Conservation (phyloP, 139 green algal species). For the Astrephomene gubernaculifera region DNA sequence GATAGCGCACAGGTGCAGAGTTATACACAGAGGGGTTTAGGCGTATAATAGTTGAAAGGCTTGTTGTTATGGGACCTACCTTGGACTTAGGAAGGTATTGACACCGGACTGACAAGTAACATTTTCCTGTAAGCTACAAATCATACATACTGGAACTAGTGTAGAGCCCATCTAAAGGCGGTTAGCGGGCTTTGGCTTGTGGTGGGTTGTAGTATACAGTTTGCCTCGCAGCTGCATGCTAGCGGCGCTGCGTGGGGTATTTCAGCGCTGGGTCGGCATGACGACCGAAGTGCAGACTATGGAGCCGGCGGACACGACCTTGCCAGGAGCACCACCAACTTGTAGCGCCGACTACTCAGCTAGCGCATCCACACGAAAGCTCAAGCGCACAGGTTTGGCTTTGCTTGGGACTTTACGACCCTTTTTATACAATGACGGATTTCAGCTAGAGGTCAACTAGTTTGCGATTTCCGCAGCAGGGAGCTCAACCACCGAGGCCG, state of each 20-base stretch:
- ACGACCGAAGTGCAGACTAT: constrained; percentile 24
- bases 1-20: no score
- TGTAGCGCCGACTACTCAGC: constrained; percentile 1
- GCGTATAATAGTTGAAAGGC: no score
- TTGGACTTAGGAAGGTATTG: neutral
- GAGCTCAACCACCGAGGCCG: neutral
- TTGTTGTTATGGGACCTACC: no score
- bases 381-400: constrained; percentile 20
- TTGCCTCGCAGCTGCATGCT: neutral
- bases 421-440: neutral
- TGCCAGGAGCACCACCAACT: neutral
- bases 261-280: constrained; percentile 25
- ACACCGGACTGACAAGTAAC: neutral
- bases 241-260: neutral
- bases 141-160: neutral
- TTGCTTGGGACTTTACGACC: neutral
- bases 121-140: neutral
- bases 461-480: neutral
- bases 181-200: neutral
- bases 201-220: neutral
- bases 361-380: neutral
- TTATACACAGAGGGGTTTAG: no score
- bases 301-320: neutral
- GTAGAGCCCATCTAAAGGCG: neutral
- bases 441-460: neutral